Conservation (phyloP, 805 yeast species). For the Candida vartiovaarae region DNA sequence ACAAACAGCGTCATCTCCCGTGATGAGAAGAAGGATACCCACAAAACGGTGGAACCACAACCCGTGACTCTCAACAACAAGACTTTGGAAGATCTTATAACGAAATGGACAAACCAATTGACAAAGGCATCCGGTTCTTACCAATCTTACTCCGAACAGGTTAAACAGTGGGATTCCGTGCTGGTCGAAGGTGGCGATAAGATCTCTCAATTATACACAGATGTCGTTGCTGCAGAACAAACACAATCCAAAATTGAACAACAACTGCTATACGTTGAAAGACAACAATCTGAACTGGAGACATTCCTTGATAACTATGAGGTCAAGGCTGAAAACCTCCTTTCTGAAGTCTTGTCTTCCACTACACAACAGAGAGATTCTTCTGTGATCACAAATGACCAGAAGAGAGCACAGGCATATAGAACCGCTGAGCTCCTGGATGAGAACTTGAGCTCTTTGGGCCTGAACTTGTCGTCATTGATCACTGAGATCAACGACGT, state of each 20-base stretch:
- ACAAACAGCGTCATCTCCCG: conserved; percentile 19
- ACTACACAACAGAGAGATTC: conserved; percentile 21
- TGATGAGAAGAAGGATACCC: conserved; percentile 30
- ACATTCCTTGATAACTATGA: conserved; percentile 77
- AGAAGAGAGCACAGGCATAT: conserved; percentile 85
- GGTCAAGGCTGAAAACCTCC: conserved; percentile 28
- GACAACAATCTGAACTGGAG: conserved; percentile 90
- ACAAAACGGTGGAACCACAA: conserved; percentile 55
- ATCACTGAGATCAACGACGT: conserved; percentile 80
- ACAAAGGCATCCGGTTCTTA: conserved; percentile 68
- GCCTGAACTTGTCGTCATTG: conserved; percentile 65
- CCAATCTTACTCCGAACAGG: conserved; percentile 63
- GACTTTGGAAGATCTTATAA: conserved; percentile 85
- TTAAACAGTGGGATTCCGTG: conserved; percentile 80
- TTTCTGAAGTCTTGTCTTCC: conserved; percentile 31
- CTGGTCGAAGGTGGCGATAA: conserved; percentile 82
- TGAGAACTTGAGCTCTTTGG: conserved; percentile 71
- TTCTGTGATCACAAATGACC: conserved; percentile 55
- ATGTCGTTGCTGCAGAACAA: conserved; percentile 76
- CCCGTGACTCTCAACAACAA: conserved; percentile 81
- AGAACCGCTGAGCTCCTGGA: conserved; percentile 79
- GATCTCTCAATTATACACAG: conserved; percentile 68
- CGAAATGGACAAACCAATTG: conserved; percentile 88
- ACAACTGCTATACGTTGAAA: conserved; percentile 74
- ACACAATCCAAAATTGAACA: conserved; percentile 84